phyloP scores from a whole-genome alignment of 2,329 filamentous ascomycete species.

The Fusarium torulosum region DNA sequence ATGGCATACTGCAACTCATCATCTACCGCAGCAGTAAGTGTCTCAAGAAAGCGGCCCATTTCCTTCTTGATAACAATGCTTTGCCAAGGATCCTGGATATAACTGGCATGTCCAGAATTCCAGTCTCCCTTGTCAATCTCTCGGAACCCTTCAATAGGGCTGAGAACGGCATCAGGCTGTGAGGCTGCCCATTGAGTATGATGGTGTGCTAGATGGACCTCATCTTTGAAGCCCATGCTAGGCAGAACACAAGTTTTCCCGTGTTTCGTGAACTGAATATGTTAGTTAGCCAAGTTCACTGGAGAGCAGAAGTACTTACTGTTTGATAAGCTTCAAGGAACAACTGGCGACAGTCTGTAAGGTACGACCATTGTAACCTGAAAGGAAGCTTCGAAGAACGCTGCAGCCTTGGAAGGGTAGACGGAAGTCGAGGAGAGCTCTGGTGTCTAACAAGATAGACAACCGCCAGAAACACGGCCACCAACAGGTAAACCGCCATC shows the following conservation, averaged over 20 bases:
- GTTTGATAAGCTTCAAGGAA: constrained; percentile 51
- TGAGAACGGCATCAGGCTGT: constrained; percentile 56
- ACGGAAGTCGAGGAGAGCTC: constrained; percentile 8
- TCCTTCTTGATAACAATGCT: constrained; percentile 54
- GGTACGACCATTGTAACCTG: constrained; percentile 40
- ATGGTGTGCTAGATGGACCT: constrained; percentile 57
- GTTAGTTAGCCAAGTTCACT: fast-evolving
- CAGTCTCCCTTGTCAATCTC: constrained; percentile 56
- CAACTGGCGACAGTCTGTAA: constrained; percentile 49
- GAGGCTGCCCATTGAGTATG: constrained; percentile 56
- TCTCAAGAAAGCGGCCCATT: constrained; percentile 52
- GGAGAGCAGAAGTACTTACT: constrained; percentile 10
- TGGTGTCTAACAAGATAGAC: not conserved
- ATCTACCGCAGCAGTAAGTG: constrained; percentile 50
- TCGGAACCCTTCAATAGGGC: constrained; percentile 52
- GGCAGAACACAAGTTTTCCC: constrained; percentile 57
- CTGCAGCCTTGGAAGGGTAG: constrained; percentile 5
- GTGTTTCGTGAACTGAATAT: constrained; percentile 53
- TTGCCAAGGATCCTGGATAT: constrained; percentile 54
- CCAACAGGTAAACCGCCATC: constrained; percentile 18
- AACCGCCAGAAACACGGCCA: not conserved
- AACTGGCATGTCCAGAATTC: constrained; percentile 54
- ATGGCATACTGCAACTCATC: constrained; percentile 53
- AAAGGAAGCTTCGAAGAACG: constrained; percentile 16
- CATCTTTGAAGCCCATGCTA: constrained; percentile 55